Conservation (phyloP, 176 grass and related monocot species). For the Aegilops longissima region DNA sequence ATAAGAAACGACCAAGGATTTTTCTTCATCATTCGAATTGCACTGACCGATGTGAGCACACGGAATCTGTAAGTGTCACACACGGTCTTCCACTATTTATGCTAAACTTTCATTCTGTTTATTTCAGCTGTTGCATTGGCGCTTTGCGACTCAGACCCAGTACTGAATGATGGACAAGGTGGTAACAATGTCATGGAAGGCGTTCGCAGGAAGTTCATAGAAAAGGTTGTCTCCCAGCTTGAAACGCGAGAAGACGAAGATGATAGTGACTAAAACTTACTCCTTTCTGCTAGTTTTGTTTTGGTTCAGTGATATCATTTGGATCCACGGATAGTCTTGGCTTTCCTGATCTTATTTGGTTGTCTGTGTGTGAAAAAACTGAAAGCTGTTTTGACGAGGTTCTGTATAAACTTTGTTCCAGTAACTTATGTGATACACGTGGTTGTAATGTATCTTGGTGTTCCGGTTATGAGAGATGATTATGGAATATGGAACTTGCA, state of each 20-base stretch:
- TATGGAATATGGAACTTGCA: neutral
- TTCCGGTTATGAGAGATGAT: neutral
- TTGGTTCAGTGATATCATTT: neutral
- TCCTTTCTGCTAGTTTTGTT: neutral
- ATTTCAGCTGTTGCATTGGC: constrained; percentile 82
- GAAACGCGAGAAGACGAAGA: constrained; percentile 69
- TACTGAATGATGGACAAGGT: constrained; percentile 82
- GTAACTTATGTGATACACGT: neutral
- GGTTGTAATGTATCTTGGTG: neutral
- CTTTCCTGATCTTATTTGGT: constrained; percentile 11
- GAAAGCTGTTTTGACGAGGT: neutral
- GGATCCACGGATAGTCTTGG: neutral
- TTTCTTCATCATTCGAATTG: neutral
- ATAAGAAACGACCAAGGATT: neutral
- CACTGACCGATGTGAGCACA: neutral
- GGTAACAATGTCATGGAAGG: constrained; percentile 73
- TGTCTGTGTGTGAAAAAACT: neutral
- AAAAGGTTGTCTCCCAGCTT: constrained; percentile 82
- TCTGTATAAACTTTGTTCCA: neutral
- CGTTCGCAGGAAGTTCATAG: constrained; percentile 87
- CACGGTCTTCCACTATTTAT: neutral
- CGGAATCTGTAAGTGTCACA: neutral
- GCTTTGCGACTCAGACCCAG: constrained; percentile 81
- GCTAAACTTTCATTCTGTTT: constrained; percentile 19
- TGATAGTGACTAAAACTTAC: constrained; percentile 62